Evolutionary conservation across 768 basidiomycete genomes (phyloP).

Genomic region (Macrolepiota fuliginosa): DNA sequence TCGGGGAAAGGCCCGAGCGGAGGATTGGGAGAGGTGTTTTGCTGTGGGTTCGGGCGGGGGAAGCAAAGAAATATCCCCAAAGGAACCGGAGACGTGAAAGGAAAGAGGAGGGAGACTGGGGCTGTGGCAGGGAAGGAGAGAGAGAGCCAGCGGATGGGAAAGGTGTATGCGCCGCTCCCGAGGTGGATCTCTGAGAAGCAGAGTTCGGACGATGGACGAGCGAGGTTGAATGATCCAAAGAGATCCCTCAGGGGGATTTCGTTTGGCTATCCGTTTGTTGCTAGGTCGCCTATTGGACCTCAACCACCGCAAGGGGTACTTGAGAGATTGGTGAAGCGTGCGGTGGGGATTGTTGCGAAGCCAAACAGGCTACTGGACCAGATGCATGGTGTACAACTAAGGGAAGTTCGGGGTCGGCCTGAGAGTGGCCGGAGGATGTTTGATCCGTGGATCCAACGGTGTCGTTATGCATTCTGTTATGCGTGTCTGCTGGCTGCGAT

Average conservation of each 20-base stretch:
- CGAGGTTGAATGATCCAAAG: constrained; percentile 43
- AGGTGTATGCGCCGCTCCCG: constrained; percentile 32
- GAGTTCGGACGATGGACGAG: constrained; percentile 38
- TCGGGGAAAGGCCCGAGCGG: constrained; percentile 16
- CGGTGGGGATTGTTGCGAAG: constrained; percentile 34
- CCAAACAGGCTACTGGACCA: constrained; percentile 44
- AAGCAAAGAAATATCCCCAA: constrained; percentile 7
- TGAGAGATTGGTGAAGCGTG: constrained; percentile 12
- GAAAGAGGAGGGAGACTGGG: constrained; percentile 14
- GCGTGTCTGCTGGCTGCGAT: constrained; percentile 41
- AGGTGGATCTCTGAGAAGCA: constrained; percentile 44
- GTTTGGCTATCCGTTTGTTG: constrained; percentile 60
- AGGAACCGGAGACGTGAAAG: background rate
- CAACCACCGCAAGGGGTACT: background rate
- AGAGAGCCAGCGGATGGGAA: constrained; percentile 2
- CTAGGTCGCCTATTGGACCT: constrained; percentile 35
- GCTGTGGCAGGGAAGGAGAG: background rate
- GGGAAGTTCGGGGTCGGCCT: constrained; percentile 40
- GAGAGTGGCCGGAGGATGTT: constrained; percentile 47
- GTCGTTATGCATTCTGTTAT: constrained; percentile 55
- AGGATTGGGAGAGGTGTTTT: constrained; percentile 33
- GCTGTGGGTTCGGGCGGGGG: constrained; percentile 26
- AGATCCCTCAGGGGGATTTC: constrained; percentile 43
- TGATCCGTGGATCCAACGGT: constrained; percentile 60
- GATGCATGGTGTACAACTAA: constrained; percentile 41